Base-by-base conservation (phyloP, 75 land plant genomes). In the Cryptomeria japonica region DNA sequence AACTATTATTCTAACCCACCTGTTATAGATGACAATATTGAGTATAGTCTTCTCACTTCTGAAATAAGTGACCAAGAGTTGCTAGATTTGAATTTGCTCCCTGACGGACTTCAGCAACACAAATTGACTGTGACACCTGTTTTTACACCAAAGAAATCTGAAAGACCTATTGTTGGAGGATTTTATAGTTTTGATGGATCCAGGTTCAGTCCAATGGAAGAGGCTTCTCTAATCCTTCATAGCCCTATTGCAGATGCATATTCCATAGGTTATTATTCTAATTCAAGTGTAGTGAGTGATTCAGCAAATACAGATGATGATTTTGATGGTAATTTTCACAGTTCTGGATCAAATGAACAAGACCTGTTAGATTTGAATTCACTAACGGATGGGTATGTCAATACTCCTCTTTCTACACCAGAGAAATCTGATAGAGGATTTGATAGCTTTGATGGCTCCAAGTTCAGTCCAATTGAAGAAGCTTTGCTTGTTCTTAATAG, bases 361-460 rank as follows among this genome's bases (percentile, higher is more conserved):
- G 84, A 42, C 5, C 42, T 80, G 5, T 3, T 41, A 39, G 47
- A 79, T 22, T 79, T 79, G 82, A 79, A 79, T 37, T 79, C 41
- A 28, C 46, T 19, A 15, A 44, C 28, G 19, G n/a, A 79, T 9
- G 83, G 47, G 25, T 1, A 42, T 78, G 3, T 47, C 10, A 82
- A 2, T 39, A 42, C 12, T 82, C 12, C 28, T 18, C 2, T 28
- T 11, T 28, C 77, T 28, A 46, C 84, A 3, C 84, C 84, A 46
- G 0, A 82, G 51, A 82, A 28, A 42, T 82, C 32, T 42, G 49
- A 82, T n/a, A 44, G 32, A 3, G 84, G 51, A 82, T 82, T 82
- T 82, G 32, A 82, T 2, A 44, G 51, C 15, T 82, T 82, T 82
- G 84, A 82, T 46, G 84, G 51, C 3, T 82, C 84, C 32, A 82